These are phyloP conservation scores for Diospyros lotus DNA, from an alignment of 148 eudicot genomes.

Conservation along the genomic window DNA sequence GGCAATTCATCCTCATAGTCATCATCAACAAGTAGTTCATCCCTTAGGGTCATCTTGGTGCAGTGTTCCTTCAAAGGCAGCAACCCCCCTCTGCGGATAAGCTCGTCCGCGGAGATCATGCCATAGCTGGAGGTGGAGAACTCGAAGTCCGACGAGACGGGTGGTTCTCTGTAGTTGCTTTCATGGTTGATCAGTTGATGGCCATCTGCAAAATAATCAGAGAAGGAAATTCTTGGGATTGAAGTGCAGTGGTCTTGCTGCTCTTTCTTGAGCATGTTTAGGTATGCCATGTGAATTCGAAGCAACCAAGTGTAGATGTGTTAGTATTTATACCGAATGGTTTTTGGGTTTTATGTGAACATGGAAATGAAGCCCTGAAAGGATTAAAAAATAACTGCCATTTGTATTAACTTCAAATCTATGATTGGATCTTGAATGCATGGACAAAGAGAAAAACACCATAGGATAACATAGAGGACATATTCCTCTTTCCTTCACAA, in stretches of 20 bases:
- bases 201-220: slow-evolving; percentile 32
- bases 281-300: slow-evolving; percentile 24
- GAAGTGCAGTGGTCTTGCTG: slow-evolving; percentile 13
- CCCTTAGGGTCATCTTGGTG: slow-evolving; percentile 27
- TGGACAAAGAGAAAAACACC: too few species aligned
- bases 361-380: too few species aligned
- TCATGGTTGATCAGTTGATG: slow-evolving; percentile 14
- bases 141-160: slow-evolving; percentile 37
- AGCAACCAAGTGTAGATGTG: slow-evolving; percentile 14
- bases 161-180: slow-evolving; percentile 33
- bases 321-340: slow-evolving; percentile 11
- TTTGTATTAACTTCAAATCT: background rate
- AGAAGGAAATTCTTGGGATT: slow-evolving; percentile 41
- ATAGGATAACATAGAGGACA: too few species aligned
- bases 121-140: slow-evolving; percentile 19
- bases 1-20: slow-evolving; percentile 22
- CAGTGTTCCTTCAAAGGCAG: slow-evolving; percentile 25
- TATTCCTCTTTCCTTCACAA: background rate
- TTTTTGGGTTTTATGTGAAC: background rate
- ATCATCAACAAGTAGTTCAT: slow-evolving; percentile 38
- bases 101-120: slow-evolving; percentile 35
- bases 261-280: slow-evolving; percentile 24
- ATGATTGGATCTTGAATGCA: background rate
- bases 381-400: background rate
- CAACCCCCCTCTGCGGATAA: slow-evolving; percentile 30